phyloP scores from a whole-genome alignment of 768 basidiomycete species.

The Dendrothele bispora region DNA sequence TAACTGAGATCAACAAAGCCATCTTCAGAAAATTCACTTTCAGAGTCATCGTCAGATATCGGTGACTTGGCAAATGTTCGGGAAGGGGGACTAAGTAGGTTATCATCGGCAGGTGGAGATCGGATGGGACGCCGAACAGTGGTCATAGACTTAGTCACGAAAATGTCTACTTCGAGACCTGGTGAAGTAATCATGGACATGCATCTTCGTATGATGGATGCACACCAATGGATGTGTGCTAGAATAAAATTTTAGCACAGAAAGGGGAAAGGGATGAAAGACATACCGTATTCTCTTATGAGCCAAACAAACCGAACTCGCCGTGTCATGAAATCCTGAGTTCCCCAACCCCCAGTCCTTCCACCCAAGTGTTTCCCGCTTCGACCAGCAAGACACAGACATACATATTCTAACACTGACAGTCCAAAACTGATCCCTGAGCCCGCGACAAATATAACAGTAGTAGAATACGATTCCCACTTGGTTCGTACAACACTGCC shows the following conservation, averaged over 20 bases:
- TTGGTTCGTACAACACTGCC: constrained; percentile 60
- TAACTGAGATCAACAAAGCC: constrained; percentile 37
- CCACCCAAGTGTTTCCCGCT: constrained; percentile 51
- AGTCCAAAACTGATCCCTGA: constrained; percentile 75
- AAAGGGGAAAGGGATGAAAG: not conserved
- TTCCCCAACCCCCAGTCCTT: constrained; percentile 41
- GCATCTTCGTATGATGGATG: constrained; percentile 62
- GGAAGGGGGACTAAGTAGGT: not conserved
- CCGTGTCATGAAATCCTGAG: constrained; percentile 38
- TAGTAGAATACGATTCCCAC: constrained; percentile 61
- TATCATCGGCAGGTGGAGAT: not conserved
- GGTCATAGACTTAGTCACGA: constrained; percentile 50
- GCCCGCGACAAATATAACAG: constrained; percentile 68
- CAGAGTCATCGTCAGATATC: not conserved
- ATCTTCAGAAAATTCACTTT: constrained; percentile 9
- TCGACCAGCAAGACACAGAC: constrained; percentile 54
- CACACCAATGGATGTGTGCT: constrained; percentile 82
- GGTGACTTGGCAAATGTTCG: not conserved
- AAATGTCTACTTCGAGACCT: constrained; percentile 67
- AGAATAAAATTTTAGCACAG: not conserved
- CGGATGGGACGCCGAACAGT: not conserved
- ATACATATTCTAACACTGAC: constrained; percentile 64
- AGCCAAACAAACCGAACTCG: constrained; percentile 79
- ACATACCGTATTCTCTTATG: constrained; percentile 71
- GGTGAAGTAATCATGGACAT: constrained; percentile 48